Base-by-base conservation (phyloP, 768 basidiomycete species). In the Boletellus emodensis region DNA sequence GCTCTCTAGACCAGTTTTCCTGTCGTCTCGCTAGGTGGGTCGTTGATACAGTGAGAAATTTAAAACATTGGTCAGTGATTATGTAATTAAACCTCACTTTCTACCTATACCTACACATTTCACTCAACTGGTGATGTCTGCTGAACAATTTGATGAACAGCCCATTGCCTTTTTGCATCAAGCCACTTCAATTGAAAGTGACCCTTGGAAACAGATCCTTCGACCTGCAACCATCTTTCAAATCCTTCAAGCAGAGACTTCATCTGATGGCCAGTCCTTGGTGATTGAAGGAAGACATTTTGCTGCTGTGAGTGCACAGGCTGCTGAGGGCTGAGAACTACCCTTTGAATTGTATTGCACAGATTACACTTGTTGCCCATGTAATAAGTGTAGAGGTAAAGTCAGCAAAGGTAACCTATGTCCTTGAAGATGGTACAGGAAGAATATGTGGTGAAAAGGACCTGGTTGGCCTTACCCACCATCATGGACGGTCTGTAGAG, bases 201-300 rank as follows among this genome's bases (percentile, higher is more conserved):
- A 44, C 13, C 9, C 26, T 11, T 49, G 45, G 56, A 44, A 40
- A 12, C 2, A 52, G 0, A 40, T 46, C 1, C 60, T 74, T 18
- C 71, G 78, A 35, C 82, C 85, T 1, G 71, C 80, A 3, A 84
- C 81, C 7, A 72, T 85, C 28, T 73, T 71, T 26, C 84, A 85
- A 58, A 50, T 84, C 15, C 56, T 71, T 26, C 57, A 65, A n/a
- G 80, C 81, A 5, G 53, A 60, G n/a, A 66, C 68, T 22, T 53
- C 49, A 53, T 71, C 76, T 48, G 59, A 68, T 1, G 73, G 73
- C 36, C 70, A 72, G 0, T 71, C 74, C 34, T 76, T 78, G 60
- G 59, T 61, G 8, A 73, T 83, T 36, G 81, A 80, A 49, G 75
- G 71, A 4, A 63, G 61, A 17, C 70, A 75, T 28, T 61, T 75